Evolutionary conservation across 78 protist species (phyloP).

Genomic region (Diacronema lutheri): DNA sequence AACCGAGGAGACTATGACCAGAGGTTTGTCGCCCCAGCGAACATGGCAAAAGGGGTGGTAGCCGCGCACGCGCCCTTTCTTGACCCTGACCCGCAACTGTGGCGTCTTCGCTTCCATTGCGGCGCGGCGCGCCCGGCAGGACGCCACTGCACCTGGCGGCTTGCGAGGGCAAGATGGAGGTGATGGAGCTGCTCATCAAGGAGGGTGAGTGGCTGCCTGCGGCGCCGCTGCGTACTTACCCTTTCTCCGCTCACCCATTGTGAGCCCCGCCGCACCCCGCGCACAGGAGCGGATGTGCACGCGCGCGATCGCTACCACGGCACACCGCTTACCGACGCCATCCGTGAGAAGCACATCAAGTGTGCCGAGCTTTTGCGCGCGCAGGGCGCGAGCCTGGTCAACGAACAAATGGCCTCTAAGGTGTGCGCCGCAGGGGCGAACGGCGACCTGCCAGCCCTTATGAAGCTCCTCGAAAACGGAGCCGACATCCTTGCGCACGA

Average conservation of each 20-base stretch:
- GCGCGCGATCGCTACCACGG: constrained; percentile 52
- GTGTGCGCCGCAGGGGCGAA: not conserved
- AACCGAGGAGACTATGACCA: too few relatives aligned
- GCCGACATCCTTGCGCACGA: constrained; percentile 28
- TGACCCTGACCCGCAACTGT: too few relatives aligned
- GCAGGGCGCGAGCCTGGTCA: not conserved
- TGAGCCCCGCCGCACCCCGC: too few relatives aligned
- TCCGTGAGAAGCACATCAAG: too few relatives aligned
- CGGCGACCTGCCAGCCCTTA: not conserved
- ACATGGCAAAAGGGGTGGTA: too few relatives aligned
- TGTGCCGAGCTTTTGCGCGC: not conserved
- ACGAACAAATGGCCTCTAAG: not conserved
- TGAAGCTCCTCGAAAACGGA: not conserved
- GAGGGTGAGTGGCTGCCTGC: too few relatives aligned
- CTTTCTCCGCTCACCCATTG: too few relatives aligned
- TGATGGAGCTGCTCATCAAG: constrained; percentile 36
- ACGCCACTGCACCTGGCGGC: constrained; percentile 77
- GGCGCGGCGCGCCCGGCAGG: too few relatives aligned
- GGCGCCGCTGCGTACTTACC: too few relatives aligned
- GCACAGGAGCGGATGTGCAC: constrained; percentile 17
- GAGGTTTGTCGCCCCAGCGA: too few relatives aligned
- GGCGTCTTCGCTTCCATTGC: too few relatives aligned
- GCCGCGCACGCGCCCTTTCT: too few relatives aligned
- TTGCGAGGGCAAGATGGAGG: constrained; percentile 51
- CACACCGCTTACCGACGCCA: not conserved